A percentile compares a stretch with the other conserved stretches of the same genome.
phyloP scores from a whole-genome alignment of 2,329 filamentous ascomycete genomes.

The Pseudopyricularia cyperi region DNA sequence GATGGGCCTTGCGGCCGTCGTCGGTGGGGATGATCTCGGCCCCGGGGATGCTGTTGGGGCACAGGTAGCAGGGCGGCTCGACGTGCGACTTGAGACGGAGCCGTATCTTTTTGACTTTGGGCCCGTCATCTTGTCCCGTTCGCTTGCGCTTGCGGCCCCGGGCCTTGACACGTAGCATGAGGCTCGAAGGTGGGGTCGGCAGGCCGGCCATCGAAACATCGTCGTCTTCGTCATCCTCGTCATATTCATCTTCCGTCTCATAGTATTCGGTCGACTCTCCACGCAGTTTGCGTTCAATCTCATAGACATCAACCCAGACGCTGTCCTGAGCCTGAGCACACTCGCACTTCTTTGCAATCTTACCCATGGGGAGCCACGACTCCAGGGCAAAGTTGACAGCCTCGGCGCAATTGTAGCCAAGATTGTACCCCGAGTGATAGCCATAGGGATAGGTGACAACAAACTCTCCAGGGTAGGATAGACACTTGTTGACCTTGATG shows the following conservation, averaged over 20 bases:
- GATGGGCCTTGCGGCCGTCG: slow-evolving; percentile 75
- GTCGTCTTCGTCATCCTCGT: slow-evolving; percentile 54
- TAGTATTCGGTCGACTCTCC: slow-evolving; percentile 81
- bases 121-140: slow-evolving; percentile 24
- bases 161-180: slow-evolving; percentile 54
- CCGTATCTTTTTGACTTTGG: slow-evolving; percentile 61
- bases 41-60: slow-evolving; percentile 76
- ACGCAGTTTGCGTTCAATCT: slow-evolving; percentile 86
- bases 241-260: slow-evolving; percentile 61
- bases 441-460: slow-evolving; percentile 98
- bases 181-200: slow-evolving; percentile 65
- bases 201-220: slow-evolving; percentile 49
- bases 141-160: slow-evolving; percentile 57
- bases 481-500: slow-evolving; percentile 90
- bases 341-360: slow-evolving; percentile 92
- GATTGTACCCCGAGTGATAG: slow-evolving; percentile 94
- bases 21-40: slow-evolving; percentile 78
- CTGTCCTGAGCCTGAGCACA: slow-evolving; percentile 92
- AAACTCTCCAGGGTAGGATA: slow-evolving; percentile 94
- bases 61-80: slow-evolving; percentile 77
- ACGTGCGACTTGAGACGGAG: slow-evolving; percentile 58
- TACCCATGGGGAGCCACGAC: slow-evolving; percentile 87
- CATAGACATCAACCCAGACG: slow-evolving; percentile 94
- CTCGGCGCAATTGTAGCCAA: slow-evolving; percentile 97
- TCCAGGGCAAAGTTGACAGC: slow-evolving; percentile 97